Evolutionary conservation across 2,329 filamentous ascomycete species (phyloP).

Genomic region (Chaetomium globosum): DNA sequence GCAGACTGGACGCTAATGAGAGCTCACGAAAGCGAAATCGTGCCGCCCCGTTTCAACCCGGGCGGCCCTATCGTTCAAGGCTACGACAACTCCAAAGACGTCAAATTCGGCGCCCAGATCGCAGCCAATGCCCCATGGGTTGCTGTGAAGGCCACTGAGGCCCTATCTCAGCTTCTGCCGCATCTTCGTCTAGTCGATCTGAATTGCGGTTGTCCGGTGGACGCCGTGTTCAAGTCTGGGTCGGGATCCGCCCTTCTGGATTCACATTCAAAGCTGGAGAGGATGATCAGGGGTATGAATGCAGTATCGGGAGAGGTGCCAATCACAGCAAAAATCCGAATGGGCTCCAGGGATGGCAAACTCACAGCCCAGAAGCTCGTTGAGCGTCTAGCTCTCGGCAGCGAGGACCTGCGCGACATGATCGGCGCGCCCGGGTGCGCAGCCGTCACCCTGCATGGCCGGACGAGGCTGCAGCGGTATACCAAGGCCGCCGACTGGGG

Average conservation of each 20-base stretch:
- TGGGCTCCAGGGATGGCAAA: conserved; percentile 77
- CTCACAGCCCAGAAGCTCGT: conserved; percentile 81
- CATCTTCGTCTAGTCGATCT: conserved; percentile 88
- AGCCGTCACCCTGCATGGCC: conserved; percentile 92
- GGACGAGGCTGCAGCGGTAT: conserved; percentile 92
- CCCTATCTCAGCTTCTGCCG: conserved; percentile 74
- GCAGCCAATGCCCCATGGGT: conserved; percentile 90
- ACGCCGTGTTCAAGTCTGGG: conserved; percentile 85
- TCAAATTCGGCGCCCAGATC: conserved; percentile 91
- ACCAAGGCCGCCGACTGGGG: conserved; percentile 89
- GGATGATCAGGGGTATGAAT: conserved; percentile 96
- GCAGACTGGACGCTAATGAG: conserved; percentile 95
- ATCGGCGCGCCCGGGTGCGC: conserved; percentile 81
- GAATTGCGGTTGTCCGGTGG: conserved; percentile 97
- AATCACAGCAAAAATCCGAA: conserved; percentile 92
- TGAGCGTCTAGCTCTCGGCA: conserved; percentile 80
- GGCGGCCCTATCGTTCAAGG: conserved; percentile 62
- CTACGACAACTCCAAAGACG: conserved; percentile 80
- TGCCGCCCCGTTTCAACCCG: conserved; percentile 68
- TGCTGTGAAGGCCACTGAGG: conserved; percentile 84
- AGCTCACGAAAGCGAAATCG: conserved; percentile 80
- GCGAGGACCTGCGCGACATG: conserved; percentile 68
- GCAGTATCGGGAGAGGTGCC: conserved; percentile 86
- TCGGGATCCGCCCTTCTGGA: conserved; percentile 94
- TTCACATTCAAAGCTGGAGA: conserved; percentile 81